These are phyloP conservation scores for Pseudomassariella vexata DNA, from an alignment of 2,329 filamentous ascomycete species.

Conservation along the genomic window DNA sequence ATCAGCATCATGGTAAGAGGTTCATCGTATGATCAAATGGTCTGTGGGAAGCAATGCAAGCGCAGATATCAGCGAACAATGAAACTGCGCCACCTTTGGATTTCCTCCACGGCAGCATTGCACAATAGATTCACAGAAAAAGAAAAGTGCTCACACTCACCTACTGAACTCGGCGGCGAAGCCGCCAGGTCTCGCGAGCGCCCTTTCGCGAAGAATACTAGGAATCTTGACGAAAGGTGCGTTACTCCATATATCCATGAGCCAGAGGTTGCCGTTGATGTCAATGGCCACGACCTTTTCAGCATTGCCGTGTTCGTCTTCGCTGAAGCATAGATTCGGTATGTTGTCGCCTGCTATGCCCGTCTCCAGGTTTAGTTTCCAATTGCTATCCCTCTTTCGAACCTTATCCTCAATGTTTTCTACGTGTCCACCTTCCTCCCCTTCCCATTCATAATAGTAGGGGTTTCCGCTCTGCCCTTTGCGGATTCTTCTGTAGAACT, in stretches of 20 bases:
- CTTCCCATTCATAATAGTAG: constrained; percentile 2
- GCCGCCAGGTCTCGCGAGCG: too few species aligned
- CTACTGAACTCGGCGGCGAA: too few species aligned
- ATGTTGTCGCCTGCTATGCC: constrained; percentile 37
- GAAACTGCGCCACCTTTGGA: too few species aligned
- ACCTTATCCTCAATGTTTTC: constrained; percentile 25
- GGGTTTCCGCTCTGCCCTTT: not conserved
- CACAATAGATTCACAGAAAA: too few species aligned
- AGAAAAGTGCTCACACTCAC: too few species aligned
- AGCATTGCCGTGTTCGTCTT: constrained; percentile 39
- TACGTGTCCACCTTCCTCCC: constrained; percentile 7
- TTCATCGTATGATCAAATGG: too few species aligned
- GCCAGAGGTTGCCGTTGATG: constrained; percentile 40
- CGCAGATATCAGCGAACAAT: too few species aligned
- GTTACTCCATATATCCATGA: constrained; percentile 46
- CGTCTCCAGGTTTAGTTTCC: constrained; percentile 42
- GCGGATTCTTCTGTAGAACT: too few species aligned
- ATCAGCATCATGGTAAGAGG: too few species aligned
- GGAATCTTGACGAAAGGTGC: constrained; percentile 11
- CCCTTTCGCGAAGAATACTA: constrained; percentile 10
- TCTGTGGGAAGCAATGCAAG: too few species aligned
- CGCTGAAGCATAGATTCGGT: constrained; percentile 46
- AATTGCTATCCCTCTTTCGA: constrained; percentile 37
- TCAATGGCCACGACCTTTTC: constrained; percentile 46
- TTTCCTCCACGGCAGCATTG: too few species aligned